phyloP scores from a whole-genome alignment of 2,329 filamentous ascomycete species.

The Ilyonectria mors-panacis region DNA sequence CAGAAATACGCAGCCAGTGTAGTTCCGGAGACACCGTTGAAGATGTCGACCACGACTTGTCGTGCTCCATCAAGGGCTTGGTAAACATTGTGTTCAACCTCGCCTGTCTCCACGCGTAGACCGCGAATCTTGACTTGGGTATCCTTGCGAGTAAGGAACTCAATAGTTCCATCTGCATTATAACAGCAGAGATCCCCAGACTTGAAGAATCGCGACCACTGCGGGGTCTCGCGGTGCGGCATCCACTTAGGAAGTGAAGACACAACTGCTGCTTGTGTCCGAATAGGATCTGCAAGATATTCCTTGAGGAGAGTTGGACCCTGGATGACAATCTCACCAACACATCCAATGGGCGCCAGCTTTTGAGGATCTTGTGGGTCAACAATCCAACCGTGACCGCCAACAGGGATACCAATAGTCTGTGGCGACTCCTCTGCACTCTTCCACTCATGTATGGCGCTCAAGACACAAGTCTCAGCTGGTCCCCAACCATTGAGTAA shows the following conservation, averaged over 20 bases:
- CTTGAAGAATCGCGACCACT: conserved; percentile 53
- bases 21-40: conserved; percentile 7
- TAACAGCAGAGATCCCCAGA: conserved; percentile 64
- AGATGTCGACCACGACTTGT: conserved; percentile 27
- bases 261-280: conserved; percentile 8
- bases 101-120: conserved; percentile 66
- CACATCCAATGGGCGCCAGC: conserved; percentile 29
- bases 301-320: conserved; percentile 60
- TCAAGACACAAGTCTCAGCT: conserved; percentile 30
- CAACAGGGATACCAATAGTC: conserved; percentile 26
- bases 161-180: conserved; percentile 53
- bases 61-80: neutral
- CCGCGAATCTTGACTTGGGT: conserved; percentile 73
- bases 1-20: conserved; percentile 24
- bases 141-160: conserved; percentile 68
- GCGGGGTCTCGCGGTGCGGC: neutral
- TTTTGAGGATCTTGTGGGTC: conserved; percentile 22
- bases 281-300: conserved; percentile 57
- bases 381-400: conserved; percentile 32
- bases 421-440: conserved; percentile 2
- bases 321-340: conserved; percentile 37
- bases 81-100: conserved; percentile 40
- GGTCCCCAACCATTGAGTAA: conserved; percentile 33
- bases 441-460: conserved; percentile 24
- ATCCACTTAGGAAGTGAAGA: conserved; percentile 3